Evolutionary conservation across 2,329 filamentous ascomycete species (phyloP), one percentile per base, ranked within the genome.

Genomic region (Lachnellula hyalina): DNA sequence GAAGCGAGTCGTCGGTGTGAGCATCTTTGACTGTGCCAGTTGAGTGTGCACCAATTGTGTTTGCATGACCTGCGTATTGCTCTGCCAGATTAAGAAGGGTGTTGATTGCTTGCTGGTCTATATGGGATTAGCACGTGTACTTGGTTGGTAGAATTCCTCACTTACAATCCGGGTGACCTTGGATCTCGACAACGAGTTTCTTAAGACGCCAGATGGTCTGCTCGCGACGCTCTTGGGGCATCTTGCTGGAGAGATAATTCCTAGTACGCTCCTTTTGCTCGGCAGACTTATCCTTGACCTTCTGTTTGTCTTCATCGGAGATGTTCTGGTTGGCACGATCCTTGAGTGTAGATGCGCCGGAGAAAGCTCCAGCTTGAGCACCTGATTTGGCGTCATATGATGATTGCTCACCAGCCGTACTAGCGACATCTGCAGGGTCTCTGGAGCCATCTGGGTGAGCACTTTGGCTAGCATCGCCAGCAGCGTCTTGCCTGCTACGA

Each of bases 131-230:
- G 69, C 32, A 34, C 4, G 14, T 23, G 47, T 28, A 53, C 51
- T 45, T 15, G 8, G 46, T n/a, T 17, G 32, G 25, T 23, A 38
- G 5, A 44, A 34, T 44, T 36, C 15, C 32, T 17, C 14, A 74
- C 79, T 71, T 73, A 84, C 82, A 99, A 67, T 99, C 93, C 55
- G 89, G 83, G 68, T 97, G 94, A 54, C 93, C 89, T 75, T 99
- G 94, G 65, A 96, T 91, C 74, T 99, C 94, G 46, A 96, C 85
- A 40, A 99, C 77, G 88, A 97, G 96, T 83, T 97, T 97, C 84
- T 93, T 99, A 63, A 99, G 75, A 38, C 94, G 89, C 82, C 85
- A 96, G 65, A 96, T 86, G 53, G 86, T 86, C 77, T 96, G 91
- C 7, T 97, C 91, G 57, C 92, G 90, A 57, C 94, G 90, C 72